These are phyloP conservation scores for Dothistroma septosporum DNA, from an alignment of 2,329 filamentous ascomycete genomes.

Conservation along the genomic window DNA sequence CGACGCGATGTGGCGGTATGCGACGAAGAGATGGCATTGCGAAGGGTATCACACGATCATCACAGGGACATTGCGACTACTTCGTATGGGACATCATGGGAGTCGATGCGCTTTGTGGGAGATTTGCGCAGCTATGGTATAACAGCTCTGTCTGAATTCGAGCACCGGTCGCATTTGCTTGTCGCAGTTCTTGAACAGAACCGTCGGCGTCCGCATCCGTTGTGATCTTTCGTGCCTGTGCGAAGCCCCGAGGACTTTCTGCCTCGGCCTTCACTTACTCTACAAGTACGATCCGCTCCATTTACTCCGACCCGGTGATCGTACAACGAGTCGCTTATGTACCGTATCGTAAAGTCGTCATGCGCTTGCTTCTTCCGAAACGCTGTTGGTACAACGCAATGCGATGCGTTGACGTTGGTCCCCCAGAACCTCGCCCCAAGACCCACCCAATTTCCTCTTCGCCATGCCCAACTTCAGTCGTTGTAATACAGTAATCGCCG, in stretches of 20 bases:
- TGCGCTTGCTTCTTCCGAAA: background rate
- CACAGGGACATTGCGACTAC: background rate
- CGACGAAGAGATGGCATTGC: background rate
- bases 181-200: background rate
- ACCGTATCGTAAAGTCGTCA: conserved; percentile 1
- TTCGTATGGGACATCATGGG: background rate
- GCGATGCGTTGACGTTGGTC: background rate
- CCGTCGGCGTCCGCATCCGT: background rate
- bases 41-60: background rate
- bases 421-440: background rate
- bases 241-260: background rate
- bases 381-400: conserved; percentile 1
- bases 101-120: conserved; percentile 3
- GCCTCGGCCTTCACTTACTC: background rate
- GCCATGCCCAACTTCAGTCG: background rate
- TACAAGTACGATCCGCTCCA: background rate
- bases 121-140: conserved; percentile 12
- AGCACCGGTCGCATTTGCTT: background rate
- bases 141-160: conserved; percentile 5
- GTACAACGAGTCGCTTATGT: background rate
- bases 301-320: background rate
- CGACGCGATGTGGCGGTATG: background rate
- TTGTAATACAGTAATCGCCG: background rate
- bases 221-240: background rate
- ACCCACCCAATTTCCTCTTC: background rate